A percentile compares a stretch with the other conserved stretches of the same genome.
Conservation (phyloP, 495 filamentous ascomycete genomes). For the Pyrenopolyporus hunteri region DNA sequence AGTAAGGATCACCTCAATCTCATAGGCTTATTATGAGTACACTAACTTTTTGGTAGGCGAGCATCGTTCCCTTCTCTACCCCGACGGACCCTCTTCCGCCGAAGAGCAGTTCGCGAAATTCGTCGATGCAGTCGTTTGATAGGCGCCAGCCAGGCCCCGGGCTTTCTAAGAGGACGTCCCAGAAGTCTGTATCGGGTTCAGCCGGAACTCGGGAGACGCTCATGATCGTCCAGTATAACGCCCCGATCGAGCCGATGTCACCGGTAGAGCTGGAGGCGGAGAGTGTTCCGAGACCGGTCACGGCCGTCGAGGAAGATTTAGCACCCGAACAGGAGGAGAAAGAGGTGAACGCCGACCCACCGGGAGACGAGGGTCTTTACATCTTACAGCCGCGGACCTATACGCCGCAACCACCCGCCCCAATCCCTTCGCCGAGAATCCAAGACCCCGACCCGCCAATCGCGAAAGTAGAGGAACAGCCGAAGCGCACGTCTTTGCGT, state of each 20-base stretch:
- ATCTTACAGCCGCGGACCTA: constrained; percentile 61
- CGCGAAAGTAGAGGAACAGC: constrained; percentile 34
- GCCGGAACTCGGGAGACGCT: constrained; percentile 23
- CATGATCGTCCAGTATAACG: constrained; percentile 31
- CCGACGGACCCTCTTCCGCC: constrained; percentile 16
- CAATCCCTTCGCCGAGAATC: constrained; percentile 52
- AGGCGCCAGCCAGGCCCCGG: constrained; percentile 19
- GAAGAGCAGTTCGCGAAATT: constrained; percentile 30
- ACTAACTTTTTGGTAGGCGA: constrained; percentile 24
- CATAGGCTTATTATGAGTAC: constrained; percentile 1
- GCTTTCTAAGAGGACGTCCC: constrained; percentile 22
- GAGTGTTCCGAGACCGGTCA: constrained; percentile 17
- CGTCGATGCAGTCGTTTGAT: constrained; percentile 21
- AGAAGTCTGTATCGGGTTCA: constrained; percentile 24
- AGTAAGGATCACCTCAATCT: constrained; percentile 43
- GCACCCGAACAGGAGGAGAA: constrained; percentile 23
- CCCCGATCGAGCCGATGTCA: constrained; percentile 23
- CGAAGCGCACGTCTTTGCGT: constrained; percentile 53
- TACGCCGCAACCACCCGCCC: constrained; percentile 56
- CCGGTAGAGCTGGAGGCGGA: constrained; percentile 30
- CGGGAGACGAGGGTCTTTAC: constrained; percentile 49
- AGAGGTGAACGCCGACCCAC: constrained; percentile 17
- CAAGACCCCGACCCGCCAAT: constrained; percentile 34
- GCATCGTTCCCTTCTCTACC: constrained; percentile 28
- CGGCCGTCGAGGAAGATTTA: constrained; percentile 20